A percentile compares a stretch with the other conserved stretches of the same genome.
These are phyloP conservation scores for Mortierella sp. DNA, from an alignment of 371 early-diverging fungal species.

Conservation along the genomic window DNA sequence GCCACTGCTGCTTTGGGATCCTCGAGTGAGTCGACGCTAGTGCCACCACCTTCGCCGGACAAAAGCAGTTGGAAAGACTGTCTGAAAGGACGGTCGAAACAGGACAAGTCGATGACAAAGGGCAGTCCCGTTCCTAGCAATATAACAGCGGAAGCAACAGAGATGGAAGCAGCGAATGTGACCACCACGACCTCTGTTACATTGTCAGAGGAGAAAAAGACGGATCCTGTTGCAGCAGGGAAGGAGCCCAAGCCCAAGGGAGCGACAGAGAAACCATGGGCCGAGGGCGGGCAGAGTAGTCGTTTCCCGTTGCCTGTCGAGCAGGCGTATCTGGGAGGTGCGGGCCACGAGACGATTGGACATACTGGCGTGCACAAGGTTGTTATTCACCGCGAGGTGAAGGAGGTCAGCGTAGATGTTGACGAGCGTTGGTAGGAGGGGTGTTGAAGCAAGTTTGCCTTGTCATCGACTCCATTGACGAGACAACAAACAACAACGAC, in stretches of 20 bases:
- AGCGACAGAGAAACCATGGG: background rate
- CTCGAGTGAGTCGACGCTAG: conserved; percentile 25
- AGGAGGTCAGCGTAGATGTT: conserved; percentile 41
- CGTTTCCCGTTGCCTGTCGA: conserved; percentile 5
- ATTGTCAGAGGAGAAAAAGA: background rate
- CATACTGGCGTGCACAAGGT: conserved; percentile 51
- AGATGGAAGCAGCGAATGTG: background rate
- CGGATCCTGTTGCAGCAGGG: background rate
- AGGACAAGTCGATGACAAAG: background rate
- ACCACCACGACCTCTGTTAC: background rate
- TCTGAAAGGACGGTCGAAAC: background rate
- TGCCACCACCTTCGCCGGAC: conserved; percentile 11
- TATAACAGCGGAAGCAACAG: background rate
- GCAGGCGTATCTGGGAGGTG: conserved; percentile 9
- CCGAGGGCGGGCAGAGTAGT: background rate
- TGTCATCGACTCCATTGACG: background rate
- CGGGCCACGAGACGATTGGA: conserved; percentile 51
- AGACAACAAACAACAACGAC: background rate
- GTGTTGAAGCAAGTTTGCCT: background rate
- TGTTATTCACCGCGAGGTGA: conserved; percentile 42
- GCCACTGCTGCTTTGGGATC: conserved; percentile 4
- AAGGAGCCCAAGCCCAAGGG: background rate
- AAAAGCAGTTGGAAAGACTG: conserved; percentile 3
- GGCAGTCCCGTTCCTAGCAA: background rate
- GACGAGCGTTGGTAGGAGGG: conserved; percentile 29